Base-by-base conservation (phyloP, 1,284 basidiomycete genomes). In the Microbotryum intermedium region DNA sequence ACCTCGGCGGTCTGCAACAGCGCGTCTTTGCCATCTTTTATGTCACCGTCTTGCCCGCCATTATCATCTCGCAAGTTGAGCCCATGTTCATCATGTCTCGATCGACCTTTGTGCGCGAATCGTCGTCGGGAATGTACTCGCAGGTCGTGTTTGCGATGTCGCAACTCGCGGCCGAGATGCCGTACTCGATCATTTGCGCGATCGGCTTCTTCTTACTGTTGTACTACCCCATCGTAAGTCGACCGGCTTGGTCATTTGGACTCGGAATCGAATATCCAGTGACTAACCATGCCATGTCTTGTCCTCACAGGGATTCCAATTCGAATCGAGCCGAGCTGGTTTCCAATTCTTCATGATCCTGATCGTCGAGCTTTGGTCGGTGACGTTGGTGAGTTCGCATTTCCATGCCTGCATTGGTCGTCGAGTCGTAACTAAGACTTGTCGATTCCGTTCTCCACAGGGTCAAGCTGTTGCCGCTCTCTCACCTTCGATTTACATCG, bases 21-120 rank as follows among this genome's bases (percentile, higher is more conserved):
- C 81, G 88, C 44, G 82, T 90, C 50, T 69, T 72, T 56, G 72
- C 74, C 52, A 66, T 74, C 60, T 78, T 77, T 73, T 77, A 78
- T 58, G 59, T 67, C 43, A 68, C 71, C 13, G 64, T 71, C 23
- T 42, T 68, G 29, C 87, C 88, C 21, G 84, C 85, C 28, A 82
- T 90, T 67, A 78, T 90, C 67, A 86, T 89, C 79, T 76, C 81
- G 2, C 86, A 88, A 74, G 84, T 92, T 60, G 86, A 90, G 74
- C 89, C 90, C 0, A 76, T 88, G 77, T 94, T 90, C 79, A 87
- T 94, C 71, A 79, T 85, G 75, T 87, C 87, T n/a, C 74, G 78
- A 77, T 74, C 76, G 57, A 82, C 81, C 43, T 86, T 85, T 73
- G 81, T 87, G 64, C 81, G 87, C 73, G 84, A 84, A 67, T 71